Percentiles rank a stretch among this genome's conserved stretches.
These are phyloP conservation scores for Tulasnella sp. DNA, from an alignment of 768 basidiomycete genomes.

Conservation along the genomic window DNA sequence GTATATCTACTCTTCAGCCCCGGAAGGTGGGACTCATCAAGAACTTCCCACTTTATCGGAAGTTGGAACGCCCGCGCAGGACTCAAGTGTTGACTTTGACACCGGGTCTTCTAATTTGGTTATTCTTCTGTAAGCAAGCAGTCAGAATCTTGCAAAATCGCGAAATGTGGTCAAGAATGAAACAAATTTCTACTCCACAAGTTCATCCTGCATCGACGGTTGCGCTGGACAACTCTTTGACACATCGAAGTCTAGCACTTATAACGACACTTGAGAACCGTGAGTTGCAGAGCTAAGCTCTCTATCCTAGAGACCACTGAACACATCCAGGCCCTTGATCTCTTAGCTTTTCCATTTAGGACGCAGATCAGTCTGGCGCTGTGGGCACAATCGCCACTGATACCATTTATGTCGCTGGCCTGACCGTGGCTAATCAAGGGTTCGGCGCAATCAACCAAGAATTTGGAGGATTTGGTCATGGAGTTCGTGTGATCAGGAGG, in stretches of 20 bases:
- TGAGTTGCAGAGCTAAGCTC: neutral
- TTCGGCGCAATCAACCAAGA: neutral
- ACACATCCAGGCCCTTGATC: neutral
- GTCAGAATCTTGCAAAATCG: neutral
- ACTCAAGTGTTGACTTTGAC: neutral
- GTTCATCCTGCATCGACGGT: neutral
- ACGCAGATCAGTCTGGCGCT: neutral
- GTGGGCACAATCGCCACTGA: neutral
- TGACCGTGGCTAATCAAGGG: neutral
- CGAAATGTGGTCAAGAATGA: neutral
- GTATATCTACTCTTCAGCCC: no score
- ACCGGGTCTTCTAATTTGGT: conserved; percentile 1
- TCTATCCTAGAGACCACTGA: neutral
- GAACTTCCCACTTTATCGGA: no score
- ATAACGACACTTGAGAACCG: no score
- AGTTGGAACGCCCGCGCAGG: conserved; percentile 11
- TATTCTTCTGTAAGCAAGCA: neutral
- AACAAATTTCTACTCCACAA: neutral
- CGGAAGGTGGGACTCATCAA: neutral
- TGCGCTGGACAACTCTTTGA: conserved; percentile 1
- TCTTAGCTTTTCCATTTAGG: neutral
- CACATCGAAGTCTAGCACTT: no score
- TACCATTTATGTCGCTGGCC: neutral
- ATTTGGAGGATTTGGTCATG: conserved; percentile 2
- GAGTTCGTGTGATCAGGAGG: no score